Conservation (phyloP, 371 early-diverging fungal genomes). For the Rhizomucor miehei region DNA sequence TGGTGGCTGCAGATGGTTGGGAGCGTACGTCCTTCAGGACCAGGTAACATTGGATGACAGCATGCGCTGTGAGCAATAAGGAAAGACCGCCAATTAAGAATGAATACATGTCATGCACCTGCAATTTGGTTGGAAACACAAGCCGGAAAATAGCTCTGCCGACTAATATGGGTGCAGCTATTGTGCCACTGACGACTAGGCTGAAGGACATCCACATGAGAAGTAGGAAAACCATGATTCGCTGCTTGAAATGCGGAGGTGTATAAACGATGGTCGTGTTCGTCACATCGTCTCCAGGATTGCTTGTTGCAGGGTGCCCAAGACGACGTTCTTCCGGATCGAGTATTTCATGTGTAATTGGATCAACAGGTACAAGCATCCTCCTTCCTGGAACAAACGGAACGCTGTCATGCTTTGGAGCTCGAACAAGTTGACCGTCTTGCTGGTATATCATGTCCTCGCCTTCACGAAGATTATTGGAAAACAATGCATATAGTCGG, state of each 20-base stretch:
- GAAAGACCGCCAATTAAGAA: slow-evolving; percentile 23
- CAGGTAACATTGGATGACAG: neutral
- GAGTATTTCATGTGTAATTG: slow-evolving; percentile 41
- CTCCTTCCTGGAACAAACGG: slow-evolving; percentile 59
- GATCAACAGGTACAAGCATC: slow-evolving; percentile 68
- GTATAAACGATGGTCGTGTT: slow-evolving; percentile 60
- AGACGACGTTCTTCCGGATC: slow-evolving; percentile 47
- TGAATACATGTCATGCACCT: slow-evolving; percentile 61
- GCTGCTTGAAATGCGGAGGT: slow-evolving; percentile 59
- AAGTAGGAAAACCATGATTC: slow-evolving; percentile 49
- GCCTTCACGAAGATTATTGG: neutral
- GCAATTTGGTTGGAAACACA: slow-evolving; percentile 10
- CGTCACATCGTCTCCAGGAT: slow-evolving; percentile 31
- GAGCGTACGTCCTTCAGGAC: neutral
- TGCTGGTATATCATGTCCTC: slow-evolving; percentile 29
- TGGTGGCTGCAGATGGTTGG: neutral
- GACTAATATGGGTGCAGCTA: slow-evolving; percentile 40
- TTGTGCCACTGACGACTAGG: slow-evolving; percentile 29
- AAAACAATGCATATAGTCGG: slow-evolving; percentile 12
- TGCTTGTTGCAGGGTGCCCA: slow-evolving; percentile 43
- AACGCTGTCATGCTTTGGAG: slow-evolving; percentile 56
- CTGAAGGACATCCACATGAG: slow-evolving; percentile 52
- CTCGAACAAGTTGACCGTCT: slow-evolving; percentile 57
- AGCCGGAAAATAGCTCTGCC: slow-evolving; percentile 43
- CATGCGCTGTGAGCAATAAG: slow-evolving; percentile 6